Percentiles rank a stretch among this genome's conserved stretches.
These are phyloP conservation scores for Blastobotrys serpentis DNA, from an alignment of 1,139 yeast genomes.

Conservation along the genomic window DNA sequence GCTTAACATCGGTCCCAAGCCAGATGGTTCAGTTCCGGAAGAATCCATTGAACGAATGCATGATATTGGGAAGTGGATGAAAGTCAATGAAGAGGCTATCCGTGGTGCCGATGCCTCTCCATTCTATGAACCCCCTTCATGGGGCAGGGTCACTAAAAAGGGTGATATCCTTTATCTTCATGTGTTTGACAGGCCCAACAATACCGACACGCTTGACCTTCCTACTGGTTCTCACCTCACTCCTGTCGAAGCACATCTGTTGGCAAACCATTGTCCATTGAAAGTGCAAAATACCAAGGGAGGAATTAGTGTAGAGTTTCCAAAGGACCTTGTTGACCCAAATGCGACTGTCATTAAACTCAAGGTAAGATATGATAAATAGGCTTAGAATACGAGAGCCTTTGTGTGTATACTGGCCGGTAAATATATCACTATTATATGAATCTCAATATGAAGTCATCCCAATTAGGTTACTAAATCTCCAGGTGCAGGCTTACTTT, in stretches of 20 bases:
- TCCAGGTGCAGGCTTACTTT: too few relatives aligned
- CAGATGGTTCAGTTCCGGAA: constrained; percentile 21
- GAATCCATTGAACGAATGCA: constrained; percentile 13
- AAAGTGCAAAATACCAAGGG: neutral
- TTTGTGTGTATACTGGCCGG: neutral
- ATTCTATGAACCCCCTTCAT: constrained; percentile 10
- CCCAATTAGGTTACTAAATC: too few relatives aligned
- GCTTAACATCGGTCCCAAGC: constrained; percentile 23
- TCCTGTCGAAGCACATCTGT: constrained; percentile 3
- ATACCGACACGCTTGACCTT: constrained; percentile 3
- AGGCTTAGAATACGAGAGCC: neutral
- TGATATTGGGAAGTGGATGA: constrained; percentile 19
- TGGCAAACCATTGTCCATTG: neutral
- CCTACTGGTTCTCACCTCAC: constrained; percentile 6
- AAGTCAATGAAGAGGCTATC: constrained; percentile 19
- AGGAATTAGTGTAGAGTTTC: constrained; percentile 1
- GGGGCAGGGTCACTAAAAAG: constrained; percentile 14
- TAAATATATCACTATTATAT: too few relatives aligned
- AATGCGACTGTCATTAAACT: constrained; percentile 9
- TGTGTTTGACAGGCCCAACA: constrained; percentile 12
- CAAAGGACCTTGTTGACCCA: constrained; percentile 9
- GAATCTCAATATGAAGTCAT: too few relatives aligned
- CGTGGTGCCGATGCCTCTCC: constrained; percentile 13
- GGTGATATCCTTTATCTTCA: constrained; percentile 9
- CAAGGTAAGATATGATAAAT: neutral